Percentiles rank a stretch among this genome's conserved stretches.
Evolutionary conservation across 164 flowering plant genomes (phyloP).

Genomic region (Magnolia sinica): DNA sequence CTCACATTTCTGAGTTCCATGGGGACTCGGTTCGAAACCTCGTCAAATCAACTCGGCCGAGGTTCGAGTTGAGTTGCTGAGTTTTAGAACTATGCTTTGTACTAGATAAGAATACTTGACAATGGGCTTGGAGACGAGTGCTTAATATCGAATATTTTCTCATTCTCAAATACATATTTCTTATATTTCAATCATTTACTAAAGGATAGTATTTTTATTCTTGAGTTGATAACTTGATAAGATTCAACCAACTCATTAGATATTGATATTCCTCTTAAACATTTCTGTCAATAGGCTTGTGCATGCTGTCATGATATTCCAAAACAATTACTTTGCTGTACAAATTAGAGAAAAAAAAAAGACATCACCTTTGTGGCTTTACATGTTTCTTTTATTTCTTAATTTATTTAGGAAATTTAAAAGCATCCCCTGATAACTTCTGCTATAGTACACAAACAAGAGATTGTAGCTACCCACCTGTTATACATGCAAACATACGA

Average conservation of each 20-base stretch:
- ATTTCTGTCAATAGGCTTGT: neutral
- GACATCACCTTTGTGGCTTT: neutral
- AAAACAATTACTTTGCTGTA: neutral
- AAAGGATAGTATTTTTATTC: no score
- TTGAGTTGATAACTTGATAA: no score
- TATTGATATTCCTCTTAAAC: no score
- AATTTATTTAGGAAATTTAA: neutral
- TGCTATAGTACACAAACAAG: neutral
- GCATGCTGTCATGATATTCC: neutral
- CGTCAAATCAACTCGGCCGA: no score
- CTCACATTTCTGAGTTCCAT: no score
- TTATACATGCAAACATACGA: slow-evolving; percentile 11
- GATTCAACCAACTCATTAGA: neutral
- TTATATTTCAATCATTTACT: no score
- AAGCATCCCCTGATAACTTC: neutral
- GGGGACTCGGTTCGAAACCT: no score
- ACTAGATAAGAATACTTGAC: neutral
- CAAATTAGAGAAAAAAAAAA: neutral
- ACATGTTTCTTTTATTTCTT: neutral
- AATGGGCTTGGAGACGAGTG: neutral
- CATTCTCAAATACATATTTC: neutral
- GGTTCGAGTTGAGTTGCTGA: no score
- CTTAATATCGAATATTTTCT: no score
- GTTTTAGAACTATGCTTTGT: no score
- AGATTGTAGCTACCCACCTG: neutral